These are phyloP conservation scores for Tilletia walkeri DNA, from an alignment of 1,284 basidiomycete genomes.

Conservation along the genomic window DNA sequence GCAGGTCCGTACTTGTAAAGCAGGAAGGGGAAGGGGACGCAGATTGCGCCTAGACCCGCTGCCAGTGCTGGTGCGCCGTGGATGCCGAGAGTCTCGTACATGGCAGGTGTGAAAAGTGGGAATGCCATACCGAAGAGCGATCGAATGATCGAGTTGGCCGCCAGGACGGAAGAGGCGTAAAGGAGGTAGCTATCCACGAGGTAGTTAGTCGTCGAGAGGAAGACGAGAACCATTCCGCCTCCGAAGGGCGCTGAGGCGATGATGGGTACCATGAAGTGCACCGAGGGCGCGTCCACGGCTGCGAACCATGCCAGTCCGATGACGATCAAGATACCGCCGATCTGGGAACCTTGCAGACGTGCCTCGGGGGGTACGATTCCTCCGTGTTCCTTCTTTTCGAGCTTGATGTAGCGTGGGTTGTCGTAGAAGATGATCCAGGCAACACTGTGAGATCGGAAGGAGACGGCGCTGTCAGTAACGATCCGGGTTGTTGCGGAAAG, in stretches of 20 bases:
- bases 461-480: background rate
- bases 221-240: slow-evolving; percentile 26
- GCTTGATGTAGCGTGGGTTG: slow-evolving; percentile 28
- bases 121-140: slow-evolving; percentile 26
- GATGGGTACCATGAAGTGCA: slow-evolving; percentile 46
- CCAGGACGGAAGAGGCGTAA: slow-evolving; percentile 40
- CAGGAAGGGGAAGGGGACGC: slow-evolving; percentile 27
- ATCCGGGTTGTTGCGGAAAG: too few relatives aligned
- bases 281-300: slow-evolving; percentile 51
- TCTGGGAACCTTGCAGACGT: slow-evolving; percentile 35
- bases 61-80: slow-evolving; percentile 26
- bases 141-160: slow-evolving; percentile 25
- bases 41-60: slow-evolving; percentile 21
- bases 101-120: slow-evolving; percentile 28
- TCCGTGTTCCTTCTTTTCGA: slow-evolving; percentile 26
- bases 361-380: slow-evolving; percentile 28
- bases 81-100: slow-evolving; percentile 26
- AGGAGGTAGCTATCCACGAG: slow-evolving; percentile 32
- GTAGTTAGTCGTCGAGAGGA: slow-evolving; percentile 23
- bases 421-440: slow-evolving; percentile 34
- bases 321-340: slow-evolving; percentile 54
- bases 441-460: slow-evolving; percentile 7
- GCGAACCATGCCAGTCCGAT: slow-evolving; percentile 58
- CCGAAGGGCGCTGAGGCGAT: slow-evolving; percentile 26
- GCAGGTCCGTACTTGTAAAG: slow-evolving; percentile 22